A percentile compares a stretch with the other conserved stretches of the same genome.
These are phyloP conservation scores for Pistacia atlantica DNA, from an alignment of 345 rosid species.

Conservation along the genomic window DNA sequence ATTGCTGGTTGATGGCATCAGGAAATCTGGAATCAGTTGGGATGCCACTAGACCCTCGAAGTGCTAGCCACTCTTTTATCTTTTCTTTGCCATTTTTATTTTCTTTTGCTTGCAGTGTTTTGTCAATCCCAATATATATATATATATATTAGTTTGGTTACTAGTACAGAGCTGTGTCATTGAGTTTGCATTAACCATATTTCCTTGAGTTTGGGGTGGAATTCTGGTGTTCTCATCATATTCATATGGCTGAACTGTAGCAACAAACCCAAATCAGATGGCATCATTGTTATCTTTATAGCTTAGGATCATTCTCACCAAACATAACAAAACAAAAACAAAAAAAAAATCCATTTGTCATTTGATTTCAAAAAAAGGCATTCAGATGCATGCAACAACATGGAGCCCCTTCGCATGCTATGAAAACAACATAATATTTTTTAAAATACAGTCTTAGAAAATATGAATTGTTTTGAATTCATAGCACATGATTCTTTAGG, in stretches of 20 bases:
- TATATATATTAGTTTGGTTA: too few relatives aligned
- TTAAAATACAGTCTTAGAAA: slow-evolving; percentile 10
- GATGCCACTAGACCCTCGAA: too few relatives aligned
- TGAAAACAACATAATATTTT: slow-evolving; percentile 12
- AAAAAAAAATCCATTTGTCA: neutral
- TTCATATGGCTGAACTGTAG: slow-evolving; percentile 4
- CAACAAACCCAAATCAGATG: neutral
- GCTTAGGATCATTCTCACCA: neutral
- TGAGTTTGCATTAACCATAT: too few relatives aligned
- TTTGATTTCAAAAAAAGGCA: slow-evolving; percentile 5
- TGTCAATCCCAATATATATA: too few relatives aligned
- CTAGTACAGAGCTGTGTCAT: too few relatives aligned
- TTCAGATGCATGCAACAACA: slow-evolving; percentile 13
- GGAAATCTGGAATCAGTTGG: too few relatives aligned
- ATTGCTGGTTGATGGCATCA: too few relatives aligned
- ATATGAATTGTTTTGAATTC: slow-evolving; percentile 5
- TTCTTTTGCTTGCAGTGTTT: too few relatives aligned
- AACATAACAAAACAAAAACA: neutral
- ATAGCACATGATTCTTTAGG: neutral
- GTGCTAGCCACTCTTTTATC: too few relatives aligned
- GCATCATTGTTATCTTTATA: neutral
- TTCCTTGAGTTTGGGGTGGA: too few relatives aligned
- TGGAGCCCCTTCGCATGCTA: slow-evolving; percentile 5
- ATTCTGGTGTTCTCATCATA: too few relatives aligned
- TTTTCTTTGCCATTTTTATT: too few relatives aligned